Evolutionary conservation across 768 basidiomycete genomes (phyloP).

Genomic region (Favolaschia claudopus): DNA sequence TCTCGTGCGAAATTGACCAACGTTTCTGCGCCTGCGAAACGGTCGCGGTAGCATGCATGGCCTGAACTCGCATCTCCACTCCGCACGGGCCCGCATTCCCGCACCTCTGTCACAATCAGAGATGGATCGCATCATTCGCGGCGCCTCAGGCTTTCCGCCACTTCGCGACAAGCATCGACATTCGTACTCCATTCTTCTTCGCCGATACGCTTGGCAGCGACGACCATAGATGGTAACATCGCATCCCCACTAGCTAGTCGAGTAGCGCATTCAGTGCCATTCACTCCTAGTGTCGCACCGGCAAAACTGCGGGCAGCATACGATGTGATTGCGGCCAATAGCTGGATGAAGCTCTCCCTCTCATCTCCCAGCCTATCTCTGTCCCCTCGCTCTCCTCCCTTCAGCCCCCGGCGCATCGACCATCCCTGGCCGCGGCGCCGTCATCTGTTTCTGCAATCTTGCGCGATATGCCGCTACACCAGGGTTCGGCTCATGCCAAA

Average conservation of each 20-base stretch:
- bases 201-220: no score
- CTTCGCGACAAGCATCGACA: slow-evolving; percentile 54
- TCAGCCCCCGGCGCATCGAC: slow-evolving; percentile 36
- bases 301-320: slow-evolving; percentile 97
- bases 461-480: slow-evolving; percentile 73
- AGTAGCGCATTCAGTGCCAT: no score
- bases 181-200: slow-evolving; percentile 36
- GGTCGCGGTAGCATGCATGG: slow-evolving; percentile 91
- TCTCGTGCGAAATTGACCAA: slow-evolving; percentile 34
- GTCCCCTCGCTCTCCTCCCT: slow-evolving; percentile 46
- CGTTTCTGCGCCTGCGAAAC: slow-evolving; percentile 30
- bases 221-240: slow-evolving; percentile 39
- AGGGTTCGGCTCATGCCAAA: slow-evolving; percentile 89
- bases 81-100: slow-evolving; percentile 93
- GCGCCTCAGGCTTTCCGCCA: slow-evolving; percentile 82
- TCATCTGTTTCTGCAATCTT: slow-evolving; percentile 94
- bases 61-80: slow-evolving; percentile 96
- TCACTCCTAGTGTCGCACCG: slow-evolving; percentile 98
- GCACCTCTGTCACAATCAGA: slow-evolving; percentile 95
- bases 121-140: slow-evolving; percentile 91
- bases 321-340: slow-evolving; percentile 99
- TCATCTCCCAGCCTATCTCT: slow-evolving; percentile 77
- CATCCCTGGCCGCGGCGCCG: slow-evolving; percentile 88
- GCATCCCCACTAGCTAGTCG: slow-evolving; percentile 88
- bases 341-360: slow-evolving; percentile 94